Percentiles rank a stretch among this genome's conserved stretches.
Conservation (phyloP, 768 basidiomycete species). For the Pleurotus tuoliensis region DNA sequence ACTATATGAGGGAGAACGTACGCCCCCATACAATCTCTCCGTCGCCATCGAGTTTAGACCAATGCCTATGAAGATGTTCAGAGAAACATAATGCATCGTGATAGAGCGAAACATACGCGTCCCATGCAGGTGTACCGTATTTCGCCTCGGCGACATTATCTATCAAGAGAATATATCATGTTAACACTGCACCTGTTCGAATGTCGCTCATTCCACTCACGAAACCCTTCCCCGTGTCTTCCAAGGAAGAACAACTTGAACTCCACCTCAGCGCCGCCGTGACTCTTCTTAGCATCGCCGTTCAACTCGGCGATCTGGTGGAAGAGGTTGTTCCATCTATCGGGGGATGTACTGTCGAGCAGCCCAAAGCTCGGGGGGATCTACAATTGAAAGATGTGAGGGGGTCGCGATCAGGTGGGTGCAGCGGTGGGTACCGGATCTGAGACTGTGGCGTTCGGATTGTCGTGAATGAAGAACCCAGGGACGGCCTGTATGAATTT, state of each 20-base stretch:
- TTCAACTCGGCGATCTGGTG: conserved; percentile 45
- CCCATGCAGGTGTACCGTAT: conserved; percentile 59
- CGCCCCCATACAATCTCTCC: conserved; percentile 71
- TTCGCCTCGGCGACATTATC: conserved; percentile 65
- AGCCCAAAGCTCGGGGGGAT: conserved; percentile 58
- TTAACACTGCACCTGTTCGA: neutral
- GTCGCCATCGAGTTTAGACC: conserved; percentile 62
- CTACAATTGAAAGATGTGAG: conserved; percentile 25
- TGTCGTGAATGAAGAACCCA: conserved; percentile 42
- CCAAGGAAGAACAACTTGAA: conserved; percentile 68
- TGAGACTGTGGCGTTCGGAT: conserved; percentile 22
- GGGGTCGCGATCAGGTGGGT: neutral
- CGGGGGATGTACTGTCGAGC: conserved; percentile 36
- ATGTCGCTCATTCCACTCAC: conserved; percentile 34
- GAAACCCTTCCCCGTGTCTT: conserved; percentile 72
- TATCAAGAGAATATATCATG: conserved; percentile 18
- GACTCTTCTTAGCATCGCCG: conserved; percentile 18
- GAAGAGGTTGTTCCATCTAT: conserved; percentile 48
- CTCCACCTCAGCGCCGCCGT: conserved; percentile 22
- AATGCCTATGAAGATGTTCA: conserved; percentile 39
- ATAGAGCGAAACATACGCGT: conserved; percentile 37
- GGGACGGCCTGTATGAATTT: conserved; percentile 24
- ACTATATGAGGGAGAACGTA: conserved; percentile 28
- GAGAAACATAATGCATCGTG: neutral
- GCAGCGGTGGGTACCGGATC: conserved; percentile 22